These are phyloP conservation scores for Candida montana DNA, from an alignment of 805 yeast species.

Conservation along the genomic window DNA sequence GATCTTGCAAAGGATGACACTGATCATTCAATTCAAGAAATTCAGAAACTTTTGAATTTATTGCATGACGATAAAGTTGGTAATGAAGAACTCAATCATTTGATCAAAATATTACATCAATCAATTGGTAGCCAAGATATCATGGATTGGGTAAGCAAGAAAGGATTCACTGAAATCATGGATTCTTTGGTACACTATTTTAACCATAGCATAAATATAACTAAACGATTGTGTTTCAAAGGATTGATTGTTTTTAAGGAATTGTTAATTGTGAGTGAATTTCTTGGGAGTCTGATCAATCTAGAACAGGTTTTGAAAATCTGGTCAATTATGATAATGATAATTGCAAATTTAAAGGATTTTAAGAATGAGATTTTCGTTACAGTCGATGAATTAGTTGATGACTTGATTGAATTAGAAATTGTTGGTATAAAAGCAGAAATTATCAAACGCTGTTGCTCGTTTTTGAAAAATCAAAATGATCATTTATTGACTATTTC, in stretches of 20 bases:
- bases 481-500: constrained; percentile 9
- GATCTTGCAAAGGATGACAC: constrained; percentile 3
- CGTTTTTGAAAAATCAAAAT: constrained; percentile 6
- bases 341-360: constrained; percentile 22
- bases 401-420: constrained; percentile 15
- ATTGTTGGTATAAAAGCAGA: constrained; percentile 4
- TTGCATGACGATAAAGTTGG: constrained; percentile 15
- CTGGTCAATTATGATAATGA: constrained; percentile 20
- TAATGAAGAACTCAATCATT: constrained; percentile 12
- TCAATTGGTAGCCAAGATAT: constrained; percentile 10
- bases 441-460: constrained; percentile 14
- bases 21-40: constrained; percentile 10
- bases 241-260: constrained; percentile 23
- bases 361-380: constrained; percentile 21
- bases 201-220: constrained; percentile 18
- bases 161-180: constrained; percentile 15
- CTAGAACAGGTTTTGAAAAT: constrained; percentile 9
- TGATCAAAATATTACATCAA: constrained; percentile 18
- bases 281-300: constrained; percentile 8
- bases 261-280: constrained; percentile 16
- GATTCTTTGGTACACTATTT: constrained; percentile 17
- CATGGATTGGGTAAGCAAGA: constrained; percentile 15
- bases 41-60: constrained; percentile 6
- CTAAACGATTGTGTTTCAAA: constrained; percentile 22
- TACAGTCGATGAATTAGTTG: constrained; percentile 24